Evolutionary conservation across 1,284 basidiomycete genomes (phyloP).

Genomic region (Malassezia restricta): DNA sequence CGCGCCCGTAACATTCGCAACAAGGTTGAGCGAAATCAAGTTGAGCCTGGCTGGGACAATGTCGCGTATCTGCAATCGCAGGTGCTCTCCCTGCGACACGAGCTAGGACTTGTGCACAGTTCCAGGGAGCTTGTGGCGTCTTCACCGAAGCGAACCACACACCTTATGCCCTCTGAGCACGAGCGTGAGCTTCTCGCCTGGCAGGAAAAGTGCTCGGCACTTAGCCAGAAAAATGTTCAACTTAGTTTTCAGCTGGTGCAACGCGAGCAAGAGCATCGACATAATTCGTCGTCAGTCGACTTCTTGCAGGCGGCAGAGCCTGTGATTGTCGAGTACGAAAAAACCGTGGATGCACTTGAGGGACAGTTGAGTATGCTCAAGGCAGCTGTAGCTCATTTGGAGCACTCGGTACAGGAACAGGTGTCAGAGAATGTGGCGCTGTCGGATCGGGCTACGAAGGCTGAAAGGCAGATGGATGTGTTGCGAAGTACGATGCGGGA

Average conservation of each 20-base stretch:
- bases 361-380: conserved; percentile 80
- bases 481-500: conserved; percentile 9
- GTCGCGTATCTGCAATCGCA: conserved; percentile 74
- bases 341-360: conserved; percentile 87
- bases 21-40: conserved; percentile 75
- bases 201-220: conserved; percentile 67
- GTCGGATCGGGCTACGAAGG: not conserved
- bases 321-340: conserved; percentile 90
- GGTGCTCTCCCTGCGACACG: conserved; percentile 58
- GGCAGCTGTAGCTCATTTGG: conserved; percentile 74
- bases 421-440: conserved; percentile 59
- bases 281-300: conserved; percentile 52
- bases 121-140: conserved; percentile 12
- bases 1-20: conserved; percentile 97
- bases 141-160: not conserved
- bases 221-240: conserved; percentile 70
- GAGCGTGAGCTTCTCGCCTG: conserved; percentile 60
- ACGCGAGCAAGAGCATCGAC: conserved; percentile 29
- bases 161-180: not conserved
- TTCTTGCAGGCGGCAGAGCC: conserved; percentile 95
- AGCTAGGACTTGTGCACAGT: conserved; percentile 54
- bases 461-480: not conserved
- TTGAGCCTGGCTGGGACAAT: conserved; percentile 96
- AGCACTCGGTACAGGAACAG: conserved; percentile 80
- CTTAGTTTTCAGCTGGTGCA: conserved; percentile 71